Percentiles rank a stretch among this genome's conserved stretches.
Evolutionary conservation across 73 alveolate genomes (phyloP).

Genomic region (Tetrahymena thermophila): DNA sequence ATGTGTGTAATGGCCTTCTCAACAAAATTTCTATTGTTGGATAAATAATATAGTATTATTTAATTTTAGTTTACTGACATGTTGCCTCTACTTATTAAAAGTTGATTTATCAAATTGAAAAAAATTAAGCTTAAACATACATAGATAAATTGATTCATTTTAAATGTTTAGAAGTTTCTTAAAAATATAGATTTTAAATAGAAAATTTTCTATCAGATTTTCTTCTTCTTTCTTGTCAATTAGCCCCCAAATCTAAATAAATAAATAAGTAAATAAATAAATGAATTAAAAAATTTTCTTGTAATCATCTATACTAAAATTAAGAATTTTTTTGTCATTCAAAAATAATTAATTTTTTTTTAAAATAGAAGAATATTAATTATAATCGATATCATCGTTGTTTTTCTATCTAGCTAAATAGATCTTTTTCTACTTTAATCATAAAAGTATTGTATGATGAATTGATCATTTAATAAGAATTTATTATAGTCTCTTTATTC

Average conservation of each 20-base stretch:
- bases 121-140: too few species aligned
- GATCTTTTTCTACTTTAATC: neutral
- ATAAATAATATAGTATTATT: too few species aligned
- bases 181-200: neutral
- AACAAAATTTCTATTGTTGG: neutral
- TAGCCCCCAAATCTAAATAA: neutral
- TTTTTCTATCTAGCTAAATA: neutral
- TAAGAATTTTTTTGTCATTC: neutral
- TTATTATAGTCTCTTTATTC: neutral
- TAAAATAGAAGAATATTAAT: neutral
- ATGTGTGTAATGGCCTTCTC: neutral
- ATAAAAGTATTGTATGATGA: too few species aligned
- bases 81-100: neutral
- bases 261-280: too few species aligned
- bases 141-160: neutral
- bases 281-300: too few species aligned
- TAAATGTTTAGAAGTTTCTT: neutral
- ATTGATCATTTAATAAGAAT: neutral
- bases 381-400: neutral
- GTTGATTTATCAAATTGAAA: neutral
- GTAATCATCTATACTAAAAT: neutral
- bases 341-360: neutral
- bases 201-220: neutral
- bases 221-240: neutral
- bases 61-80: too few species aligned